Percentiles rank a stretch among this genome's conserved stretches.
Conservation (phyloP, 768 basidiomycete species). For the Amanita brunnescens region DNA sequence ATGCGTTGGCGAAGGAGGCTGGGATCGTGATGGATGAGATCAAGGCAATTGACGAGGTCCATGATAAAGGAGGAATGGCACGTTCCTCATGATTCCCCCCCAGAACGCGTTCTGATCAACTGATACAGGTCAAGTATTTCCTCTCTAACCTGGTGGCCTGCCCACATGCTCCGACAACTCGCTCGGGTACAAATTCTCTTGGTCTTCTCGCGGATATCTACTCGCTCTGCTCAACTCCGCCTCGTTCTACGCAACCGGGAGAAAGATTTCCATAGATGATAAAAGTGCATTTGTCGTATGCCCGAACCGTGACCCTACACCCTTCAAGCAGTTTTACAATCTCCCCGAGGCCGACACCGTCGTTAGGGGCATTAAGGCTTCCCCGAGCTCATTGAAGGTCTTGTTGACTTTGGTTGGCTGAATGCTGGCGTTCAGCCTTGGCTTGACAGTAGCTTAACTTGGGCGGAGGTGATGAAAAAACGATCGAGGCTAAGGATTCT, state of each 20-base stretch:
- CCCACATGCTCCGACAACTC: conserved; percentile 92
- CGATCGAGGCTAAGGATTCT: conserved; percentile 57
- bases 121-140: conserved; percentile 73
- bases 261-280: conserved; percentile 62
- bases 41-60: conserved; percentile 91
- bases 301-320: conserved; percentile 90
- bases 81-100: conserved; percentile 7
- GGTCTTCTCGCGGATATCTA: conserved; percentile 94
- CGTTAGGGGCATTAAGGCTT: conserved; percentile 92
- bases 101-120: not conserved
- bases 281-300: conserved; percentile 91
- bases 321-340: conserved; percentile 85
- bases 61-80: conserved; percentile 91
- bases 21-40: conserved; percentile 91
- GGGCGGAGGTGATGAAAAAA: conserved; percentile 78
- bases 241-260: conserved; percentile 61
- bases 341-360: conserved; percentile 93
- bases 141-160: conserved; percentile 90
- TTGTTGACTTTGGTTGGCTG: conserved; percentile 85
- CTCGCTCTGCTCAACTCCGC: conserved; percentile 91
- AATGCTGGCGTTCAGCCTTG: conserved; percentile 69
- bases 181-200: conserved; percentile 98
- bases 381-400: conserved; percentile 85
- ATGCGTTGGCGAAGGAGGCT: conserved; percentile 72
- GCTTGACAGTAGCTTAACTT: conserved; percentile 66